Base-by-base conservation (phyloP, 331 rosid species). In the Quercus phellos region DNA sequence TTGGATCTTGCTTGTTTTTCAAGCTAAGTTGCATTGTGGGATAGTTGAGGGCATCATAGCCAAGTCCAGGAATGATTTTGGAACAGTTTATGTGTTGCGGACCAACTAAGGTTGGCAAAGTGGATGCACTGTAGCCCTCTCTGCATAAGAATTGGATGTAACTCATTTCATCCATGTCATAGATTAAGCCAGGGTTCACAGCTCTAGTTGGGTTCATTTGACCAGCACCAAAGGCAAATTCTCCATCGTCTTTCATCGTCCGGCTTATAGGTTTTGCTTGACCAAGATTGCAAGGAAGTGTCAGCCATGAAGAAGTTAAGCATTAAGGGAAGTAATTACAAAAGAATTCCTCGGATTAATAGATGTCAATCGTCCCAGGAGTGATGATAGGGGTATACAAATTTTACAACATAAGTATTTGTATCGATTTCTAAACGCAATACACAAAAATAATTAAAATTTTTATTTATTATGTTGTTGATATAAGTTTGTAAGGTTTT, bases 141-240 rank as follows among this genome's bases (percentile, higher is more conserved):
- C 55, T 87, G 87, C 99, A 92, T 69, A 94, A 80, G 86, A 89
- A 92, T 32, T 90, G 97, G 58, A 88, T 78, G 77, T 92, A 94
- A 7, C 76, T 79, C 68, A 90, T 72, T 34, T 85, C 89, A 7
- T 88, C 77, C 86, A 86, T 82, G 76, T 94, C 99, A 27, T 92
- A 94, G 77, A 94, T 72, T 83, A 92, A 68, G 78, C 99, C 97
- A 0, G 96, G 98, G 72, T 66, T 88, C 16, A 70, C 51, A 18
- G 97, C 94, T 79, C 84, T 86, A 27, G 84, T 71, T 43, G 99
- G 99, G 68, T 85, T 84, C 32, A 91, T 73, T 84, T 88, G 97
- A 10, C 99, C 98, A 18, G 87, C 93, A 3, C 99, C 96, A 9
- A 79, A 94, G 6, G 89, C 89, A 24, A 92, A 92, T 81, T 94